Evolutionary conservation across 176 grass and related monocot genomes (phyloP), one percentile per base, ranked within the genome.

Genomic region (Chrysopogon serrulatus): DNA sequence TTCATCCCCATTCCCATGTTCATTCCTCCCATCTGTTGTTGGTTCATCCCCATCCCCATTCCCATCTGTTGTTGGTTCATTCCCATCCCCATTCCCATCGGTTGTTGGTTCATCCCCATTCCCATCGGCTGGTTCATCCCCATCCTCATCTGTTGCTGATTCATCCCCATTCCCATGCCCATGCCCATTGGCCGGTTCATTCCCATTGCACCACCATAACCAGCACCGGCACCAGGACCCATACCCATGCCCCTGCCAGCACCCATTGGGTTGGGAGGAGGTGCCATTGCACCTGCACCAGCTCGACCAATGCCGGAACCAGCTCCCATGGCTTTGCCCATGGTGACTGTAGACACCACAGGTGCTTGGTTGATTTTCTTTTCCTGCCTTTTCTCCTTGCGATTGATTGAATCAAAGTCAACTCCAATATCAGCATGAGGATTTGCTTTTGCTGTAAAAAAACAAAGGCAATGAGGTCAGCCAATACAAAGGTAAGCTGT

Each of bases 371-470:
- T 80, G 77, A 75, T 82, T 88, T 89, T 99, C 89, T 89, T 99
- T 40, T 99, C 96, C 66, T 92, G 83, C 56, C 89, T 88, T 81
- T 90, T 99, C 34, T 99, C 96, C 93, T 96, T 99, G 34, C 96
- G 91, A 75, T 99, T 99, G 13, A 99, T 99, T 57, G 96, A 96
- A 85, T 94, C 96, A 42, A 99, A 99, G 76, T 99, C 96, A 76
- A 99, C 81, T 76, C 96, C 96, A 71, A 99, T 94, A 91, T 94
- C 93, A 8, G 96, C 93, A 71, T 99, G 96, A 68, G 93, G 93
- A 61, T 99, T 99, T 21, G 87, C 91, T 88, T 95, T 96, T 79
- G 91, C 96, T 99, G 89, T 53, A 88, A 83, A 83, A 2, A 51
- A 21, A 76, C 24, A 51, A 13, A 79, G 16, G 23, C 37, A 76